Base-by-base conservation (phyloP, 345 rosid species). In the Excoecaria cochinchinensis region DNA sequence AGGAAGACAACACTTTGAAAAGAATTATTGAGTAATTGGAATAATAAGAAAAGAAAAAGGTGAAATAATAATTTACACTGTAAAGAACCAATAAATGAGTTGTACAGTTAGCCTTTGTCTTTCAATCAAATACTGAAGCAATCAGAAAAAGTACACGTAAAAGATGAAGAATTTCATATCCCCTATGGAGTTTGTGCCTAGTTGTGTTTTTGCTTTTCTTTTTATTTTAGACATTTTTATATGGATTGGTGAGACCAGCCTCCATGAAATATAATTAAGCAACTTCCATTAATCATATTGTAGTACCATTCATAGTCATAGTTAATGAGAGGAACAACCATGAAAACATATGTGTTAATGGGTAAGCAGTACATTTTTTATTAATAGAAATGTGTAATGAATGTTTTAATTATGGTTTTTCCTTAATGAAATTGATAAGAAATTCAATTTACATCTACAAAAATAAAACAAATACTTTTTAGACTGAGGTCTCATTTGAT, bases 71-170 rank as follows among this genome's bases (percentile, higher is more conserved):
- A 39, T 61, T 69, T 48, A 50, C 24, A 21, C 48, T 38, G 58
- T 38, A 76, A 63, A 55, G 36, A 63, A 71, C 40, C 64, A 47
- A 36, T 12, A 57, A 66, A 69, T 53, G 66, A 68, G 67, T 36
- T 79, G 82, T 69, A 51, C 69, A 79, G 69, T 46, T 21, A 25
- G 47, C 36, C n/a, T 71, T 70, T 63, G 75, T 55, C 73, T 59
- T 31, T 42, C 61, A 77, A 77, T 78, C 68, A 46, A 66, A 77
- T 71, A 73, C 68, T 55, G 57, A 38, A 75, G 67, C 67, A 74
- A 48, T 75, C 70, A 71, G 25, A 17, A 12, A 67, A 74, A 50
- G 69, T 62, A 22, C 70, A 42, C 46, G 4, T 21, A 40, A 61
- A 73, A 76, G 31, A 25, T 60, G 55, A 11, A 48, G 63, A 70